Base-by-base conservation (phyloP, 2,329 filamentous ascomycete genomes). In the Alternaria triticimaculans region DNA sequence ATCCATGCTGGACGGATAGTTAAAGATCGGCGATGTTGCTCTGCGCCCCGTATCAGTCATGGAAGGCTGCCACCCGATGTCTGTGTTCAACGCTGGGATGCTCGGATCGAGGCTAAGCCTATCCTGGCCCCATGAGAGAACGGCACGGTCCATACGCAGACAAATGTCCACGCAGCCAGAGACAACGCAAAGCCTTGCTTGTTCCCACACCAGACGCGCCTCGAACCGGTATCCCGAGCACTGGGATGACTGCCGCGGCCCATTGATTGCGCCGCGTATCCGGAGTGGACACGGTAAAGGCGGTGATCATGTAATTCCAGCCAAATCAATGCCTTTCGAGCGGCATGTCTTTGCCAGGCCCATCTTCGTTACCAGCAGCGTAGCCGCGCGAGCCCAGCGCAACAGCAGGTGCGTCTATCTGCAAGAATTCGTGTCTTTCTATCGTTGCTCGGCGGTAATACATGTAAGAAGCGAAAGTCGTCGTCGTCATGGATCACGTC, bases 11-110 rank as follows among this genome's bases (percentile, higher is more conserved):
- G 62, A 61, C 53, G 57, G 57, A 61, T 67, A 55, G 62, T 37
- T 33, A 49, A 26, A 48, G 68, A 70, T 70, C 68, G 68, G 64
- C 68, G 68, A 70, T 74, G 70, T 63, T 72, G 67, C 64, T 70
- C 65, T 65, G 60, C 51, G 50, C 37, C 66, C 44, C 55, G 59
- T 63, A 64, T 60, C 60, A 60, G 64, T 61, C 64, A 51, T 58
- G 59, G 51, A 50, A 65, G 58, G 55, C 55, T 55, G 58, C 63
- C 45, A 41, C 54, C 64, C 72, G 72, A 74, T 74, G 64, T 68
- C 28, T 59, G 62, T 56, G 61, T 49, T 18, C 66, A 58, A 66
- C 60, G 67, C 62, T 63, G 53, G 62, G 67, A 33, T 55, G 57
- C 60, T 68, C 60, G 66, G 66, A 72, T 72, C 70, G 70, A 71